Evolutionary conservation across 2,329 filamentous ascomycete species (phyloP), one percentile per base, ranked within the genome.

Genomic region (Colletotrichum sojae): DNA sequence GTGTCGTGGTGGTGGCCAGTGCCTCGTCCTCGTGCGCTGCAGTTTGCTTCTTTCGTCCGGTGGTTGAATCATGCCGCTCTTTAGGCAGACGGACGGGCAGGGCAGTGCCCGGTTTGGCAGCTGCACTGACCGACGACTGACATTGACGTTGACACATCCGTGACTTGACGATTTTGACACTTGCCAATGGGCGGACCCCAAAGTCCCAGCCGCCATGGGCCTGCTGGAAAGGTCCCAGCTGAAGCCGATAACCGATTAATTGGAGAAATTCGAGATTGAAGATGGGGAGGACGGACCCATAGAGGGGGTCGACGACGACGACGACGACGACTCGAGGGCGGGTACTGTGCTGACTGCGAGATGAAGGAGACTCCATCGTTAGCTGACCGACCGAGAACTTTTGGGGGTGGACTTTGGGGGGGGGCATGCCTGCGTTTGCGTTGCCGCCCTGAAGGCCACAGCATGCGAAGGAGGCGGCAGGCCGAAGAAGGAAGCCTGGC

Each of bases 201-300:
- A 15, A 39, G 53, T 22, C 12, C 31, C 31, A n/a, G 49, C 49
- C 2, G 22, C 13, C 25, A 3, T 15, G 22, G 46, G n/a, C 9
- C 39, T 49, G 16, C 39, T 49, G 16, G 57, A 62, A 18, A 48
- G 31, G 39, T 52, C 48, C 40, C 27, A 66, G 40, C 18, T 16
- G 49, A 31, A 69, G 62, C 61, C 54, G 49, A 60, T 49, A 59
- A 5, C 55, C 55, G 54, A 46, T 59, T 69, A 40, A 65, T 43
- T 65, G 66, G 61, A 65, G 54, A 65, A 63, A 63, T 13, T 56
- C 52, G 45, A 57, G 3, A 49, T 25, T 68, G 15, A 40, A 36
- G 40, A 39, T 31, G 22, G 27, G 51, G 48, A 36, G 9, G n/a
- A n/a, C n/a, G n/a, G n/a, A n/a, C n/a, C n/a, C n/a, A n/a, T n/a